phyloP scores from a whole-genome alignment of 352 stramenopile genomes.

The Globisporangium parvum region DNA sequence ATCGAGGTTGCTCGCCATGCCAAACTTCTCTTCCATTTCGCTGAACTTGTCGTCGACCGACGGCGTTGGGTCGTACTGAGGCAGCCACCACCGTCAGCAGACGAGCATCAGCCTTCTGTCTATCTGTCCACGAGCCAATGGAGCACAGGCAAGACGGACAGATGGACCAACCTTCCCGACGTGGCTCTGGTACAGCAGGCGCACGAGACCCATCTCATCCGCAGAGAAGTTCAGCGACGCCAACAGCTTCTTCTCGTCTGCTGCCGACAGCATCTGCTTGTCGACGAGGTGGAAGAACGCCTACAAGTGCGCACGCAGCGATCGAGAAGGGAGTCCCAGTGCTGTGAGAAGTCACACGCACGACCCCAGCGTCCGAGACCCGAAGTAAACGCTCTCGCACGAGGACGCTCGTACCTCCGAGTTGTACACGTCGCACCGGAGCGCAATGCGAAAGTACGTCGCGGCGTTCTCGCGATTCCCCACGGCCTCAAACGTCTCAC shows the following conservation, averaged over 20 bases:
- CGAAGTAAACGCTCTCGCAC: neutral
- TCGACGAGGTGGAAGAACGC: conserved; percentile 84
- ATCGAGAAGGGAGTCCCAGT: too few species aligned
- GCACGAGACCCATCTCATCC: conserved; percentile 55
- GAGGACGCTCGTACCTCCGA: conserved; percentile 27
- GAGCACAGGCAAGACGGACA: neutral
- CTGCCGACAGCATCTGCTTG: conserved; percentile 75
- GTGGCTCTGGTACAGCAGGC: conserved; percentile 59
- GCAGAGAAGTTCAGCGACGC: conserved; percentile 58
- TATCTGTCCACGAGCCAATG: neutral
- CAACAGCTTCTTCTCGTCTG: conserved; percentile 65
- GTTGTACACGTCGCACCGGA: conserved; percentile 82
- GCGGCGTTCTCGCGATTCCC: conserved; percentile 80
- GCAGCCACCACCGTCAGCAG: too few species aligned
- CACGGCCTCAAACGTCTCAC: conserved; percentile 75
- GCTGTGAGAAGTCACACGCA: neutral
- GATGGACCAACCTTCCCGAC: conserved; percentile 43
- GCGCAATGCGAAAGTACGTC: conserved; percentile 64
- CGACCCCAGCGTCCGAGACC: neutral
- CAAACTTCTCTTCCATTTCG: conserved; percentile 47
- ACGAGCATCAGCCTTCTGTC: neutral
- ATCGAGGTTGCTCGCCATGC: conserved; percentile 55
- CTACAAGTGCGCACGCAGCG: conserved; percentile 5
- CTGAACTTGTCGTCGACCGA: conserved; percentile 60
- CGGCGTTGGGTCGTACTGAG: conserved; percentile 53